Conservation (phyloP, 192 early-diverging fungal species). For the Kappamyces sp. region DNA sequence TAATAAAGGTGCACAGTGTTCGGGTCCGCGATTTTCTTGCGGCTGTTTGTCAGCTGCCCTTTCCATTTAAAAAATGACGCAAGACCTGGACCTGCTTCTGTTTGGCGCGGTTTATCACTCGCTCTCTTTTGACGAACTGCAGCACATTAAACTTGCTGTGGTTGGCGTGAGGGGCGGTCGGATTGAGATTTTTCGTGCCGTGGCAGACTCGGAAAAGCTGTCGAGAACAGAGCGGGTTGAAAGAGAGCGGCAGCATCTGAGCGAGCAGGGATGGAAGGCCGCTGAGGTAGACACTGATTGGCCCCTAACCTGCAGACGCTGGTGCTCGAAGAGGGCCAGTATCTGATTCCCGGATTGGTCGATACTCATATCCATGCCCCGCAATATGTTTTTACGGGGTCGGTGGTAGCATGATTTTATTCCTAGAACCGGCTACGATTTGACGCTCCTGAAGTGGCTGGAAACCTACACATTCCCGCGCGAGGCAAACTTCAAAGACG, state of each 20-base stretch:
- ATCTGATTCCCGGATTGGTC: conserved; percentile 84
- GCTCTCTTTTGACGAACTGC: conserved; percentile 53
- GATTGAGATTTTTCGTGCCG: conserved; percentile 46
- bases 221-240: not conserved
- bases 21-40: too few species aligned
- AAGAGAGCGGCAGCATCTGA: not conserved
- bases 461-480: conserved; percentile 85
- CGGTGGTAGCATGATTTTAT: too few species aligned
- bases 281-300: not conserved
- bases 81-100: conserved; percentile 1
- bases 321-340: conserved; percentile 40
- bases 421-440: conserved; percentile 81
- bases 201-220: conserved; percentile 23
- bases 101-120: conserved; percentile 65
- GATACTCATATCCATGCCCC: conserved; percentile 95
- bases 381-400: conserved; percentile 84
- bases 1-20: too few species aligned
- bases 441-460: conserved; percentile 86
- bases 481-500: conserved; percentile 67
- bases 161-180: conserved; percentile 62
- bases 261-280: not conserved
- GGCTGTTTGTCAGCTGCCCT: not conserved
- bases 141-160: conserved; percentile 57
- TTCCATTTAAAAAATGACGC: not conserved
- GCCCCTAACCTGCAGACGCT: not conserved